Conservation (phyloP, 768 basidiomycete species). For the Lentinula guzmanii region DNA sequence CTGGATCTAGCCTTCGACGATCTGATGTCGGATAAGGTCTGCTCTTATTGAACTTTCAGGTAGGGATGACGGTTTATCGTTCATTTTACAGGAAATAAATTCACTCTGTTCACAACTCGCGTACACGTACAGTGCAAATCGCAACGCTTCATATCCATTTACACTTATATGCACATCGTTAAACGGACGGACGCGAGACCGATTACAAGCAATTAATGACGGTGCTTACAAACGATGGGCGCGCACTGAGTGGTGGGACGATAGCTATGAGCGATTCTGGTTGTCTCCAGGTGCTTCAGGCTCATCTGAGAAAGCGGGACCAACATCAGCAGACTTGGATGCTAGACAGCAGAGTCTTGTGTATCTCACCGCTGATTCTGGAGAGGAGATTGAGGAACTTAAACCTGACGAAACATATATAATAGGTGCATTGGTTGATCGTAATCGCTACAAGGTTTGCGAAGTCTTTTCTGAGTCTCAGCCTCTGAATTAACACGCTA, state of each 20-base stretch:
- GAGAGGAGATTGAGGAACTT: constrained; percentile 79
- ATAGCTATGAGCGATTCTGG: constrained; percentile 72
- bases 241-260: constrained; percentile 78
- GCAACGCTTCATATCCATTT: constrained; percentile 66
- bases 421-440: constrained; percentile 91
- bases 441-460: constrained; percentile 90
- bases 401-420: constrained; percentile 85
- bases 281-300: constrained; percentile 12
- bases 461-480: constrained; percentile 7
- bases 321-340: neutral
- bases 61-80: neutral
- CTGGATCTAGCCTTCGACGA: constrained; percentile 92
- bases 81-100: constrained; percentile 66
- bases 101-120: constrained; percentile 87
- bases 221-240: constrained; percentile 77
- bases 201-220: constrained; percentile 59
- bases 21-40: constrained; percentile 87
- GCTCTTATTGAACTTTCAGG: constrained; percentile 16
- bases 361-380: constrained; percentile 93
- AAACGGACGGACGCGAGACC: constrained; percentile 58
- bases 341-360: constrained; percentile 51
- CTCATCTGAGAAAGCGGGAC: neutral
- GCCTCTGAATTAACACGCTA: constrained; percentile 4
- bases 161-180: constrained; percentile 77
- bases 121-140: constrained; percentile 89